A percentile compares a stretch with the other conserved stretches of the same genome.
Evolutionary conservation across 2,329 filamentous ascomycete species (phyloP).

Genomic region (Hypoxylon sp.): DNA sequence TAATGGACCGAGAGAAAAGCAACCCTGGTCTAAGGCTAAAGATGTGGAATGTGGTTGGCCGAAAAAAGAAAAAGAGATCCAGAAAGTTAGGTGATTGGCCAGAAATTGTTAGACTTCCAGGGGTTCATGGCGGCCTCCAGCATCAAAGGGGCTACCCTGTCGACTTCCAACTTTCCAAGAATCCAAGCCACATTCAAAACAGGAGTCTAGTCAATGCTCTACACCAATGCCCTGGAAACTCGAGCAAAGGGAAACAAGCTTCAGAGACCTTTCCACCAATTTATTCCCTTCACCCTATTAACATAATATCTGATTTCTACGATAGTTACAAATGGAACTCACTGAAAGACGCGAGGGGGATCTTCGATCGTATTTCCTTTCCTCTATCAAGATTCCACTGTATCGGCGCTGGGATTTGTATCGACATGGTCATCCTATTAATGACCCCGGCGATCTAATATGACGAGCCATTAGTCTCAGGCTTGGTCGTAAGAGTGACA

Average conservation of each 20-base stretch:
- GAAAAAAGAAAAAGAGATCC: conserved; percentile 26
- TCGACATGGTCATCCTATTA: conserved; percentile 35
- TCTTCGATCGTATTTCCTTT: conserved; percentile 29
- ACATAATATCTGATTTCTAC: conserved; percentile 10
- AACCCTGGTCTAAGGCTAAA: conserved; percentile 27
- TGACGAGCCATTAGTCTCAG: conserved; percentile 23
- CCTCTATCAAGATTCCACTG: conserved; percentile 8
- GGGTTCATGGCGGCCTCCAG: conserved; percentile 12
- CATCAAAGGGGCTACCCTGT: conserved; percentile 5
- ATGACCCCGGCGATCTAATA: conserved; percentile 33
- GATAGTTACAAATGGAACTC: conserved; percentile 15
- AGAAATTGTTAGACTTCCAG: conserved; percentile 22
- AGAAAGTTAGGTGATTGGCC: conserved; percentile 29
- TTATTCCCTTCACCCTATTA: neutral
- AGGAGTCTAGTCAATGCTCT: conserved; percentile 26
- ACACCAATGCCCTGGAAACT: conserved; percentile 18
- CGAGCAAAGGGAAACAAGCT: conserved; percentile 6
- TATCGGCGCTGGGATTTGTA: conserved; percentile 7
- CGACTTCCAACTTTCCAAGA: conserved; percentile 16
- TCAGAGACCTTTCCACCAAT: neutral
- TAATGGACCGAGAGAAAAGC: conserved; percentile 34
- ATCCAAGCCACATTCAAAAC: conserved; percentile 34
- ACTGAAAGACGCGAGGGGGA: conserved; percentile 19
- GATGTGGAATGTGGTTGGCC: conserved; percentile 30
- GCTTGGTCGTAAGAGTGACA: conserved; percentile 14